phyloP scores from a whole-genome alignment of 768 basidiomycete genomes.

The Russula ochroleuca region DNA sequence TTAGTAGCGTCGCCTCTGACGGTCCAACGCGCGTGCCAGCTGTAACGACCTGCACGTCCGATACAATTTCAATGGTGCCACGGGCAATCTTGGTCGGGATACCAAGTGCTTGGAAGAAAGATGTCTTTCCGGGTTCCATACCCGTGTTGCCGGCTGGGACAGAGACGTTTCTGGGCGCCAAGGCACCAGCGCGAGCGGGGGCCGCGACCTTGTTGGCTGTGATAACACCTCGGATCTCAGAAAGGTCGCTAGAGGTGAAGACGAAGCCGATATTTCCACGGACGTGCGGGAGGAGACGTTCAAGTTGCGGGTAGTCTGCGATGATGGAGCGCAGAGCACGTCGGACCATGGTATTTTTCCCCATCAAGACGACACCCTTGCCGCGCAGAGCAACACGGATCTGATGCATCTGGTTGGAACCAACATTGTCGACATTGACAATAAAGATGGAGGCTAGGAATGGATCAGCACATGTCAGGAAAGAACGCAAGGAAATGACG shows the following conservation, averaged over 20 bases:
- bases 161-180: constrained; percentile 85
- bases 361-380: constrained; percentile 96
- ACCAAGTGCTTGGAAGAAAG: constrained; percentile 99
- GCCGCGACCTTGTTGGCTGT: constrained; percentile 97
- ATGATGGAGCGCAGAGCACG: constrained; percentile 92
- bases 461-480: background rate
- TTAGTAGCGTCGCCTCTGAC: constrained; percentile 96
- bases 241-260: constrained; percentile 88
- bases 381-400: constrained; percentile 94
- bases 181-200: constrained; percentile 96
- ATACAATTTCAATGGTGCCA: constrained; percentile 99
- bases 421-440: constrained; percentile 99
- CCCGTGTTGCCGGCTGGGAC: constrained; percentile 97
- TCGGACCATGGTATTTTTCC: constrained; percentile 99
- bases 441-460: constrained; percentile 91
- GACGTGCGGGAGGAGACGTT: constrained; percentile 93
- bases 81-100: constrained; percentile 99
- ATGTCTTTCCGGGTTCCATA: constrained; percentile 99
- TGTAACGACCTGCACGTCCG: constrained; percentile 91
- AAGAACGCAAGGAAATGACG: constrained; percentile 34
- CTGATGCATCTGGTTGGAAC: constrained; percentile 99
- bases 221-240: constrained; percentile 92
- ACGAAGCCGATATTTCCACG: constrained; percentile 99
- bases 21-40: constrained; percentile 91
- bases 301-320: constrained; percentile 86